These are phyloP conservation scores for Zygosaccharomyces pseudorouxii DNA, from an alignment of 805 yeast species.

Conservation along the genomic window DNA sequence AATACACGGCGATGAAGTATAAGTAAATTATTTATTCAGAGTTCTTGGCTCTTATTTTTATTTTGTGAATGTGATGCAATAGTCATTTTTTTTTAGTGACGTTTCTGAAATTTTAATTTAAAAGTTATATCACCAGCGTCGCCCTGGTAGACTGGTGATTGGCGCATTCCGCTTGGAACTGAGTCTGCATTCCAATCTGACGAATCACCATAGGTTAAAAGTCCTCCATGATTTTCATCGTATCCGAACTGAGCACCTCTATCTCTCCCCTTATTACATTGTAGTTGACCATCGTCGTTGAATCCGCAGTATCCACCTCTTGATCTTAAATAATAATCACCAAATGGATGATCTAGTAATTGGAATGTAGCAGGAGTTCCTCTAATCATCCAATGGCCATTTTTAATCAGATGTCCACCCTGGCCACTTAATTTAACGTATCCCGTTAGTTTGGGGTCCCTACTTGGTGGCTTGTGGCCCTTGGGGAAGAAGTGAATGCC, in stretches of 20 bases:
- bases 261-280: slow-evolving; percentile 33
- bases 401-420: slow-evolving; percentile 61
- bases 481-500: slow-evolving; percentile 77
- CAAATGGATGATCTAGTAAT: slow-evolving; percentile 54
- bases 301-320: slow-evolving; percentile 73
- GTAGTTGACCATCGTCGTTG: slow-evolving; percentile 26
- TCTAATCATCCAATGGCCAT: slow-evolving; percentile 74
- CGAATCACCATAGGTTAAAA: slow-evolving; percentile 58
- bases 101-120: slow-evolving; percentile 34
- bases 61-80: background rate
- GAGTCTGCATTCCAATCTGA: slow-evolving; percentile 53
- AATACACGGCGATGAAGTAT: no score
- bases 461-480: slow-evolving; percentile 34
- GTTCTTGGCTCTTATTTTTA: background rate
- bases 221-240: slow-evolving; percentile 40
- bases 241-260: slow-evolving; percentile 55
- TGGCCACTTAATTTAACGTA: slow-evolving; percentile 34
- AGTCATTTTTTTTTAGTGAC: slow-evolving; percentile 12
- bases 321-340: slow-evolving; percentile 66
- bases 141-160: slow-evolving; percentile 41
- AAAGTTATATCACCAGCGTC: slow-evolving; percentile 34
- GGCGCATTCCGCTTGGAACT: slow-evolving; percentile 43
- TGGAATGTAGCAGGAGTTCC: slow-evolving; percentile 85
- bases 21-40: no score
- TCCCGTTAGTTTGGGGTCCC: slow-evolving; percentile 27